Conservation (phyloP, 805 yeast genomes). For the Spathaspora girioi region DNA sequence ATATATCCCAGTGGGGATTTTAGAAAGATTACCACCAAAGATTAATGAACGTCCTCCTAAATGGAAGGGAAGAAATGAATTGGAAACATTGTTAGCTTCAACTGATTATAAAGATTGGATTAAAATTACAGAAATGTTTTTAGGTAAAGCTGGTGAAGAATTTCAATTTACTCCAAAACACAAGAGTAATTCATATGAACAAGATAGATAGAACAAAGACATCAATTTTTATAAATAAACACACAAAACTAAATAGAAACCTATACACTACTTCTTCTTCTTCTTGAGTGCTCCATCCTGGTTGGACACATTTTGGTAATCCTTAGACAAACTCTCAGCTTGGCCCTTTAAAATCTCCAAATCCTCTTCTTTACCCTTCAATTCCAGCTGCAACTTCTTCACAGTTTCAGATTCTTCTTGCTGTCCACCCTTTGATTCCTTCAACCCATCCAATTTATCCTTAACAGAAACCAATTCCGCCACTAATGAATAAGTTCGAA, state of each 20-base stretch:
- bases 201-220: not conserved
- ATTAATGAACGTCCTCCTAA: constrained; percentile 91
- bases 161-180: constrained; percentile 91
- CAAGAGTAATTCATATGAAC: constrained; percentile 76
- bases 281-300: constrained; percentile 5
- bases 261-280: not conserved
- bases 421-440: constrained; percentile 14
- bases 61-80: constrained; percentile 89
- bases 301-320: constrained; percentile 47
- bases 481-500: constrained; percentile 79
- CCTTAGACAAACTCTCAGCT: constrained; percentile 60
- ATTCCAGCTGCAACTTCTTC: constrained; percentile 40
- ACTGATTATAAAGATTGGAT: constrained; percentile 92
- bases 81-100: constrained; percentile 86
- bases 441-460: constrained; percentile 48
- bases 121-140: constrained; percentile 89
- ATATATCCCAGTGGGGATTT: constrained; percentile 89
- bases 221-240: not conserved
- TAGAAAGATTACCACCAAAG: constrained; percentile 84
- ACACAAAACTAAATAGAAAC: not conserved
- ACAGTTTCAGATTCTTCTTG: constrained; percentile 38
- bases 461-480: constrained; percentile 66
- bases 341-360: constrained; percentile 69
- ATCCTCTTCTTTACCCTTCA: constrained; percentile 58
- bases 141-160: constrained; percentile 75